These are phyloP conservation scores for Pelagophyceae sp. DNA, from an alignment of 352 stramenopile species.

Conservation along the genomic window DNA sequence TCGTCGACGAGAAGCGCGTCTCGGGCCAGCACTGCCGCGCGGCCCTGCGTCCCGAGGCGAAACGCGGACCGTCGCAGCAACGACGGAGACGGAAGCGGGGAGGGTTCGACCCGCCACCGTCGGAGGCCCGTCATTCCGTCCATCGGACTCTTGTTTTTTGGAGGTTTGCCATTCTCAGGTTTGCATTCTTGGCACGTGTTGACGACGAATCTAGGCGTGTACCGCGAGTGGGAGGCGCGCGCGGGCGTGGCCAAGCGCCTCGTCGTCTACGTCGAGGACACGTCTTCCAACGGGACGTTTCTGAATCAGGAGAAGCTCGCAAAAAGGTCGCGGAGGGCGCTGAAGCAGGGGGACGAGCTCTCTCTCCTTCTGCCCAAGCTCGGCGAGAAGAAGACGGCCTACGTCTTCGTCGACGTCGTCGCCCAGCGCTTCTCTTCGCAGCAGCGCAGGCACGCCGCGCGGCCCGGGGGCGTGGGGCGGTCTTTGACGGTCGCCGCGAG, in stretches of 20 bases:
- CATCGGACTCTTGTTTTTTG: too few species aligned
- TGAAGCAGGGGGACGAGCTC: background rate
- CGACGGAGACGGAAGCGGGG: too few species aligned
- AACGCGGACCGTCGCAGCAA: too few species aligned
- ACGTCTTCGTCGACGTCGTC: background rate
- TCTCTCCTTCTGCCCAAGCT: background rate
- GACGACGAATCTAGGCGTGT: too few species aligned
- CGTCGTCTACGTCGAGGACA: conserved; percentile 51
- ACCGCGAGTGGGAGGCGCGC: background rate
- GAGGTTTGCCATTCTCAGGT: too few species aligned
- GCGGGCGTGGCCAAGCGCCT: background rate
- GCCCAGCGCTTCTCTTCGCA: background rate
- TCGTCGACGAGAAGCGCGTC: background rate
- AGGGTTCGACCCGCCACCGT: too few species aligned
- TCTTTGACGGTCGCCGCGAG: background rate
- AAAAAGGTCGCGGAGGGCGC: background rate
- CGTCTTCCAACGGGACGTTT: conserved; percentile 53
- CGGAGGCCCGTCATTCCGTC: too few species aligned
- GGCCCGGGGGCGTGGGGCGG: background rate
- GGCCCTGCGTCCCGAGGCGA: too few species aligned
- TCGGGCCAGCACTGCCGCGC: background rate
- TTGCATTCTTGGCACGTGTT: too few species aligned
- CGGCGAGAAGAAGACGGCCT: background rate
- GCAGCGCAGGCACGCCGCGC: background rate
- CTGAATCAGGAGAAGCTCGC: conserved; percentile 45